Evolutionary conservation across 208 protist species (phyloP), one percentile per base, ranked within the genome.

Genomic region (Lotmaria passim): DNA sequence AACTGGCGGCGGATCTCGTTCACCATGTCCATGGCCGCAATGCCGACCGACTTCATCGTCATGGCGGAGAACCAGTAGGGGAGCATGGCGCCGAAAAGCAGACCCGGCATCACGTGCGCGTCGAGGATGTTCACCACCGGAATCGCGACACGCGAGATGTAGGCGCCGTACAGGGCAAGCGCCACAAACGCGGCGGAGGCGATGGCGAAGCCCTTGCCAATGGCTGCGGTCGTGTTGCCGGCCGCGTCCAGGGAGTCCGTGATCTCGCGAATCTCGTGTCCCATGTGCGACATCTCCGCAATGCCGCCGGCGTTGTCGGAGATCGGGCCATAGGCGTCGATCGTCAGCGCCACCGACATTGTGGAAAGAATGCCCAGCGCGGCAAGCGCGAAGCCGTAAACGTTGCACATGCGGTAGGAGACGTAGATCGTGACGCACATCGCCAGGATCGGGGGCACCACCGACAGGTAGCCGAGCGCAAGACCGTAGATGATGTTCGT

Each of bases 121-220:
- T 94, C 90, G 46, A 93, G 79, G 41, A 93, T 84, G 78, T 90
- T 93, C 53, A 94, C 79, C 34, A 75, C 57, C 3, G 82, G 78
- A 63, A 94, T 90, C 50, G 36, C 31, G 50, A 92, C 87, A 47
- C 86, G 82, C 26, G 85, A 83, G 12, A 93, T 70, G 78, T 97
- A 98, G 28, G 96, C 96, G 61, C 91, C 91, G 79, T 98, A 97
- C 19, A 98, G 78, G 6, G 97, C 92, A 11, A 98, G 78, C 31
- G 94, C 87, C 24, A 97, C 95, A 69, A 98, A 93, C 1, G 92
- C 90, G 24, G 96, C 97, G 62, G 88, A 96, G 70, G 78, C 91
- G 60, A 98, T 98, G 57, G 97, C 96, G 79, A 98, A 98, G 50
- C 97, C 97, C 75, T 98, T 98, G 60, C 96, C 96, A 56, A 98